Conservation (phyloP, 1,284 basidiomycete species). For the Porodaedalea pini region DNA sequence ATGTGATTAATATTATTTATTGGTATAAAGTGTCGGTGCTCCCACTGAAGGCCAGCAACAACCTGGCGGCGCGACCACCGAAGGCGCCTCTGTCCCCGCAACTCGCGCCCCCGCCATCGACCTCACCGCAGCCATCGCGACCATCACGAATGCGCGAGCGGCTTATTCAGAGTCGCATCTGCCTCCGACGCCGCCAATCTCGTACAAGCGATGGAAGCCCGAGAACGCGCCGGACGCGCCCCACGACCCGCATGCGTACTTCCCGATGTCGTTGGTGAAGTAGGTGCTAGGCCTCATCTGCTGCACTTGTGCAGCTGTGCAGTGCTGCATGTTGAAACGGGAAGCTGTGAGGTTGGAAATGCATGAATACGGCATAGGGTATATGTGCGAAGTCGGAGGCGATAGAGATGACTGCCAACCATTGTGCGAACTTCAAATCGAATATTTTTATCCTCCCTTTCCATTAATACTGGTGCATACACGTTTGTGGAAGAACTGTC, state of each 20-base stretch:
- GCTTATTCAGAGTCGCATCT: slow-evolving; percentile 62
- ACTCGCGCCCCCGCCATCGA: slow-evolving; percentile 44
- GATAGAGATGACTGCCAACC: not conserved
- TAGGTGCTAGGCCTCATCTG: too few relatives aligned
- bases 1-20: slow-evolving; percentile 22
- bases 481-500: too few relatives aligned
- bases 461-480: too few relatives aligned
- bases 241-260: slow-evolving; percentile 74
- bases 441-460: not conserved
- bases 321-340: not conserved
- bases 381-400: not conserved
- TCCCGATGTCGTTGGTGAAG: slow-evolving; percentile 81
- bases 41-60: slow-evolving; percentile 43
- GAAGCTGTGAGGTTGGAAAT: not conserved
- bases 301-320: too few relatives aligned
- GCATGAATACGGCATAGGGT: too few relatives aligned
- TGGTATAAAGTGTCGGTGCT: slow-evolving; percentile 48
- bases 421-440: not conserved
- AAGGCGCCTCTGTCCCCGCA: slow-evolving; percentile 42
- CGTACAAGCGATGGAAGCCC: slow-evolving; percentile 71
- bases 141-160: slow-evolving; percentile 57
- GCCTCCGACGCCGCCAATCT: slow-evolving; percentile 66
- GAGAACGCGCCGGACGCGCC: slow-evolving; percentile 66
- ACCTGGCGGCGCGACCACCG: slow-evolving; percentile 30
- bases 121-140: slow-evolving; percentile 67